Evolutionary conservation across 345 rosid species (phyloP).

Genomic region (Odontarrhena argentea): DNA sequence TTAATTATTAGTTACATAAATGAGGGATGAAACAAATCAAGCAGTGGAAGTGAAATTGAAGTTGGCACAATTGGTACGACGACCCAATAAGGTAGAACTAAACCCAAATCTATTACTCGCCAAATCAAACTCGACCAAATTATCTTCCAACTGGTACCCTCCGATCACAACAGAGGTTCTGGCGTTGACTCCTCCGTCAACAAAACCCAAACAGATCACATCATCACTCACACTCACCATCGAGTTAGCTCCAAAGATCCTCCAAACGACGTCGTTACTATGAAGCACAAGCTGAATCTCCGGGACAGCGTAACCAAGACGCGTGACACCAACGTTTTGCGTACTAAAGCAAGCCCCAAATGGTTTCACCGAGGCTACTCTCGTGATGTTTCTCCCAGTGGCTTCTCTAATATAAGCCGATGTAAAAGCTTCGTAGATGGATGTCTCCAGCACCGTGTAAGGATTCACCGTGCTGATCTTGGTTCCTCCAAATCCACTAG

Average conservation of each 20-base stretch:
- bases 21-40: slow-evolving; percentile 12
- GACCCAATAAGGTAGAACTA: slow-evolving; percentile 52
- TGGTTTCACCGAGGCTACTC: slow-evolving; percentile 53
- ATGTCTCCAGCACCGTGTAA: slow-evolving; percentile 58
- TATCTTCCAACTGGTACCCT: slow-evolving; percentile 64
- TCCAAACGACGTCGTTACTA: slow-evolving; percentile 53
- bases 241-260: slow-evolving; percentile 65
- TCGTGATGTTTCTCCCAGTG: slow-evolving; percentile 49
- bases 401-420: slow-evolving; percentile 46
- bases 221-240: slow-evolving; percentile 56
- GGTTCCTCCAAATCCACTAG: slow-evolving; percentile 66
- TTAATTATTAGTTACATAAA: neutral
- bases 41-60: slow-evolving; percentile 57
- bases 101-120: slow-evolving; percentile 65
- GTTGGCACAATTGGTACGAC: slow-evolving; percentile 55
- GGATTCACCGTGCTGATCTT: slow-evolving; percentile 77
- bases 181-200: slow-evolving; percentile 66
- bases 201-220: slow-evolving; percentile 64
- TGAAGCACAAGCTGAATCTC: slow-evolving; percentile 54
- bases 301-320: slow-evolving; percentile 63
- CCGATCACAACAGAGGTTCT: slow-evolving; percentile 67
- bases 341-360: slow-evolving; percentile 64
- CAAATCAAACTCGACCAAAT: slow-evolving; percentile 60
- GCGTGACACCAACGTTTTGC: slow-evolving; percentile 43
- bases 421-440: slow-evolving; percentile 53